Evolutionary conservation across 1,284 basidiomycete genomes (phyloP), one percentile per base, ranked within the genome.

Genomic region (Anthracocystis setariae): DNA sequence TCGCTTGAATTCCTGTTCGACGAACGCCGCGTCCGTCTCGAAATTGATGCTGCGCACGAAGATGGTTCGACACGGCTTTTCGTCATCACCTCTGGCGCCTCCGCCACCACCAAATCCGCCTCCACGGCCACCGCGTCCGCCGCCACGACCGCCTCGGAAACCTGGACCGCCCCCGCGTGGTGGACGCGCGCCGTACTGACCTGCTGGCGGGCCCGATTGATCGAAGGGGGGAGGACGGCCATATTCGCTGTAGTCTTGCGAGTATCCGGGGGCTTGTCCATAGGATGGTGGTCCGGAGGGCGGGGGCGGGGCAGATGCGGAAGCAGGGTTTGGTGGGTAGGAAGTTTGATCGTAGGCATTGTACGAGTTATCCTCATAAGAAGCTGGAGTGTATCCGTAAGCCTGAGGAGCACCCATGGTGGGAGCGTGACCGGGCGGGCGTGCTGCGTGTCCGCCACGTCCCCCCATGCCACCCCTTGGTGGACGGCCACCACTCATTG

Each of bases 21-120:
- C 83, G 44, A 52, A 53, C 15, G 51, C 27, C 2, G 60, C 48
- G 18, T 69, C 60, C 25, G 61, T 62, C 29, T 64, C 69, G 55
- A 72, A 72, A 10, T 72, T 44, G 45, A 71, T 92, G 83, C 98
- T 98, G 77, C 95, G 90, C 69, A 98, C 93, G 82, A 98, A 98
- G 37, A 98, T 85, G 1, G 94, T 97, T 49, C 95, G 88, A 83
- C 95, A 96, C 1, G 94, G 94, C 77, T 92, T 88, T 85, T 96
- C 94, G 77, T 91, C 89, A 82, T 59, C 70, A 53, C 51, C 63
- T 35, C 48, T 66, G 37, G 57, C 44, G 45, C 57, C 46, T 46
- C 57, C 29, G 27, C 59, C 54, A 27, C 66, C 57, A 37, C 55
- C 49, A 10, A 60, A 59, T 10, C 59, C 60, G 21, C 46, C 61